Percentiles rank a stretch among this genome's conserved stretches.
These are phyloP conservation scores for Exsudoporus frostii DNA, from an alignment of 768 basidiomycete genomes.

Conservation along the genomic window DNA sequence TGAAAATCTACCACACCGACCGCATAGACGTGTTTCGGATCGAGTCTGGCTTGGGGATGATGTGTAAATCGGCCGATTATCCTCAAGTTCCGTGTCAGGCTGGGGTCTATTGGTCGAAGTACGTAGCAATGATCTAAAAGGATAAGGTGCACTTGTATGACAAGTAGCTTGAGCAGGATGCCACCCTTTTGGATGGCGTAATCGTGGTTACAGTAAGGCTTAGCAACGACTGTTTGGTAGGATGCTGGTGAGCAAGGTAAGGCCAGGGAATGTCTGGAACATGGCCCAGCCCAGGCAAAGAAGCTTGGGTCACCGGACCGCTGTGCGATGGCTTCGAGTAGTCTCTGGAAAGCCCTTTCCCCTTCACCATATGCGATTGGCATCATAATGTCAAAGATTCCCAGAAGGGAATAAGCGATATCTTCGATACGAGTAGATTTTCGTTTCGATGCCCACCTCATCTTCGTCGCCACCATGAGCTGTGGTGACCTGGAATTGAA, in stretches of 20 bases:
- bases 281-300: conserved; percentile 12
- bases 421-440: conserved; percentile 11
- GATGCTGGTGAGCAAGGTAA: conserved; percentile 12
- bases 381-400: conserved; percentile 12
- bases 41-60: not conserved
- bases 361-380: conserved; percentile 12
- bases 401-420: conserved; percentile 7
- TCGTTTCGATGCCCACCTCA: conserved; percentile 15
- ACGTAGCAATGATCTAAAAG: not conserved
- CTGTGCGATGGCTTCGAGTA: conserved; percentile 12
- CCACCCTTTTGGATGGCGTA: conserved; percentile 11
- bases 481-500: conserved; percentile 1
- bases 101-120: not conserved
- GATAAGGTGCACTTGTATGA: not conserved
- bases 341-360: conserved; percentile 9
- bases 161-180: conserved; percentile 6
- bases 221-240: not conserved
- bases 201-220: not conserved
- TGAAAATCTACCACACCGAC: conserved; percentile 10
- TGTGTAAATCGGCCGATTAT: not conserved
- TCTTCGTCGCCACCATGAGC: conserved; percentile 11
- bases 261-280: conserved; percentile 4
- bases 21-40: not conserved
- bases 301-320: conserved; percentile 11
- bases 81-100: not conserved